A percentile compares a stretch with the other conserved stretches of the same genome.
Conservation (phyloP, 768 basidiomycete genomes). For the Suillus decipiens region DNA sequence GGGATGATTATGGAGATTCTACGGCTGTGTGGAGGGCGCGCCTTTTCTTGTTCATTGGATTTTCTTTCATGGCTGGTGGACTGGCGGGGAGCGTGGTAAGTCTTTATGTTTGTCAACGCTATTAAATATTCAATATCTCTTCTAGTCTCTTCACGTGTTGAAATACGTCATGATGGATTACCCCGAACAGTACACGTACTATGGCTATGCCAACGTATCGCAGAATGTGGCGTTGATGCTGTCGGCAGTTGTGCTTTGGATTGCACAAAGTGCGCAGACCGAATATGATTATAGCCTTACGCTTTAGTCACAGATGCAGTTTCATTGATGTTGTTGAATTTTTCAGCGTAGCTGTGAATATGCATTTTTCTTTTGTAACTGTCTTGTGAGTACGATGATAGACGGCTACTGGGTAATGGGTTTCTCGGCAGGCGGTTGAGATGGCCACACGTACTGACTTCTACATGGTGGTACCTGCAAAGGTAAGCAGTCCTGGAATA, state of each 20-base stretch:
- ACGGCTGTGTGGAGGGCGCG: conserved; percentile 90
- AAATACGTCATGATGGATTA: conserved; percentile 84
- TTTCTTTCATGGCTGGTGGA: conserved; percentile 97
- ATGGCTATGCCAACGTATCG: conserved; percentile 94
- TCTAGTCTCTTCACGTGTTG: conserved; percentile 81
- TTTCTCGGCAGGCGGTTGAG: background rate
- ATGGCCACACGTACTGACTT: background rate
- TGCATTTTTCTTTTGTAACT: background rate
- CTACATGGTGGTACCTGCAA: background rate
- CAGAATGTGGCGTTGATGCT: conserved; percentile 88
- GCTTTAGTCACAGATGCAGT: conserved; percentile 37
- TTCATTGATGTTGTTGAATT: background rate
- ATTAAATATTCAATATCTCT: background rate
- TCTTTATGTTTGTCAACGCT: conserved; percentile 18
- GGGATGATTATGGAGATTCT: conserved; percentile 81
- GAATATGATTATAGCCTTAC: conserved; percentile 96
- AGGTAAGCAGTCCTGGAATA: background rate
- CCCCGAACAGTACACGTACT: conserved; percentile 78
- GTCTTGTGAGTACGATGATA: background rate
- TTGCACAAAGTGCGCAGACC: conserved; percentile 79
- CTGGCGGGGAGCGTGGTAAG: conserved; percentile 95
- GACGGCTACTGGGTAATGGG: background rate
- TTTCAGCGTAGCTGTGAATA: background rate
- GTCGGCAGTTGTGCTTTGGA: conserved; percentile 88
- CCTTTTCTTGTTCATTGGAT: conserved; percentile 90